These are phyloP conservation scores for Dioscorea dumetorum DNA, from an alignment of 106 monocot species.

Conservation along the genomic window DNA sequence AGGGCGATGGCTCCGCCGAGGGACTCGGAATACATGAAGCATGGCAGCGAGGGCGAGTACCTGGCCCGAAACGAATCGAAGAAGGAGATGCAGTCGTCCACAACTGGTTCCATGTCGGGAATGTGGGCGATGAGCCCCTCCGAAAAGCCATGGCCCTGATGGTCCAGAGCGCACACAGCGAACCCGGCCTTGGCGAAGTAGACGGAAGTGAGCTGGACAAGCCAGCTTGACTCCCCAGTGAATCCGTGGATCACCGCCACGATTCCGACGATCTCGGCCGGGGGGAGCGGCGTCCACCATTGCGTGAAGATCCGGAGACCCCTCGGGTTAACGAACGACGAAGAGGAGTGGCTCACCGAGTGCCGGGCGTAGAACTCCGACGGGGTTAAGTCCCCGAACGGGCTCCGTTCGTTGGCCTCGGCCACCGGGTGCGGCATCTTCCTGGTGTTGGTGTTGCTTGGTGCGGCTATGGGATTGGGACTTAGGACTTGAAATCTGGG, in stretches of 20 bases:
- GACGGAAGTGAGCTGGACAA: conserved; percentile 68
- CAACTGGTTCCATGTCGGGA: conserved; percentile 74
- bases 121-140: conserved; percentile 66
- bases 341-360: conserved; percentile 48
- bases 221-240: conserved; percentile 85
- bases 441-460: too few species aligned
- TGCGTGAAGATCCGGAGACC: conserved; percentile 83
- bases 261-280: conserved; percentile 24
- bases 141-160: conserved; percentile 95
- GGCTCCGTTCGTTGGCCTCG: conserved; percentile 65
- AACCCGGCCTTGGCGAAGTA: conserved; percentile 67
- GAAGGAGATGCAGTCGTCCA: conserved; percentile 68
- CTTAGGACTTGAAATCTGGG: too few species aligned
- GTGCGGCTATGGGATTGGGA: too few species aligned
- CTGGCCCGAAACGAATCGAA: conserved; percentile 63
- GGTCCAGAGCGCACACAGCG: conserved; percentile 80
- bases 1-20: conserved; percentile 92
- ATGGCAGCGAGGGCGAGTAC: conserved; percentile 40
- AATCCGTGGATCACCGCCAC: conserved; percentile 62
- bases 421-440: conserved; percentile 62
- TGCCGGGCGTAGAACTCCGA: conserved; percentile 80
- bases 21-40: conserved; percentile 83
- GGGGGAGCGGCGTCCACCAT: conserved; percentile 49
- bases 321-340: conserved; percentile 66
- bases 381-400: conserved; percentile 45